Base-by-base conservation (phyloP, 2,329 filamentous ascomycete genomes). In the Macrophomina phaseolina region DNA sequence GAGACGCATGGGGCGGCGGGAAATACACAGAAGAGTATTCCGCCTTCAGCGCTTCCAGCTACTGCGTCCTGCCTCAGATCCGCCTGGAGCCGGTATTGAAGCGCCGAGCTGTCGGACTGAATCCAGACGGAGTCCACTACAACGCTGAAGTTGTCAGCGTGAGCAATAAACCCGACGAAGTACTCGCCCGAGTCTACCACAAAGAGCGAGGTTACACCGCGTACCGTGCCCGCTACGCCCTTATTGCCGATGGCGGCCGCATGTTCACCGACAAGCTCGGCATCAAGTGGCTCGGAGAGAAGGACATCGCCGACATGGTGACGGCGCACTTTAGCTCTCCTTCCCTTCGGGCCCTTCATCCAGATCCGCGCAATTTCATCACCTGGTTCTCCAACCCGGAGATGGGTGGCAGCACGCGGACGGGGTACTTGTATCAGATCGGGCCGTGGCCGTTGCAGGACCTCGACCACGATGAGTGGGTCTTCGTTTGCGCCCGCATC, bases 331-430 rank as follows among this genome's bases (percentile, higher is more conserved):
- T 79, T 45, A 68, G 71, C 4, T 70, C 76, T 3, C 73, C 73
- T 4, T 9, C 16, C 1, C 64, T 79, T 14, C 60, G 60, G 2
- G 69, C 73, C 5, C 56, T 67, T 34, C 75, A 76, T 63, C 73
- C 72, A 0, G 75, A 79, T 55, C 70, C 70, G 0, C 67, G 69
- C 3, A 73, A 72, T 36, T 77, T 79, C 51, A 73, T 80, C 8
- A 75, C 74, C 28, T 78, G 77, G 77, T 75, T 79, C 64, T 73
- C 74, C 34, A 75, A 76, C 46, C 77, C 78, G 4, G 70, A 70
- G 18, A 68, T 74, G 46, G 76, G 76, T n/a, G 75, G 76, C 7
- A 78, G 74, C 42, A 75, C 74, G 4, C 69, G 70, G 5, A 77
- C 74, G 0, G 76, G 76, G 6, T 78, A 74, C 58, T 60, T 78